A percentile compares a stretch with the other conserved stretches of the same genome.
phyloP scores from a whole-genome alignment of 495 filamentous ascomycete genomes.

The Xylaria acuta region DNA sequence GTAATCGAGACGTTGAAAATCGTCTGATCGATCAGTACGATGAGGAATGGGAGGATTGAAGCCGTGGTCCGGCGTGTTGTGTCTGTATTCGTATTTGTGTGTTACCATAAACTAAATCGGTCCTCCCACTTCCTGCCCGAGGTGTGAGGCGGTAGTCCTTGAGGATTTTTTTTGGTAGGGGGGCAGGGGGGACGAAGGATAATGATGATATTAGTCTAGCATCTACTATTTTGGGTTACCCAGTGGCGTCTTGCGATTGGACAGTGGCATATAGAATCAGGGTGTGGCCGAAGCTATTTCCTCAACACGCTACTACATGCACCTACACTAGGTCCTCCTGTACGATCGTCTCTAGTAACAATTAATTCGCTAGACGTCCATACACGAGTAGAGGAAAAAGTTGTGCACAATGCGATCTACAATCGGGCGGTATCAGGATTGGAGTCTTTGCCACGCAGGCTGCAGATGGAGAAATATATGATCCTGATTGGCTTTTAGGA shows the following conservation, averaged over 20 bases:
- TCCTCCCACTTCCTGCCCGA: not conserved
- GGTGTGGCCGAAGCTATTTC: not conserved
- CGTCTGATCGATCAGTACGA: slow-evolving; percentile 94
- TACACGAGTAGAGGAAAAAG: not conserved
- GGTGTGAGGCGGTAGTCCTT: slow-evolving; percentile 12
- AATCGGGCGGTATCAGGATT: not conserved
- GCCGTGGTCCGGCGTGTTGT: not conserved
- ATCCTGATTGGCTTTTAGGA: not conserved
- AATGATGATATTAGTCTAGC: slow-evolving; percentile 2
- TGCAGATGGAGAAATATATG: not conserved
- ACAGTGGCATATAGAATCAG: slow-evolving; percentile 11
- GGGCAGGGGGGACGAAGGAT: not conserved
- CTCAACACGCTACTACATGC: slow-evolving; percentile 9
- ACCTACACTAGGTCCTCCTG: slow-evolving; percentile 14
- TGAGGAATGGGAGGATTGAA: slow-evolving; percentile 79
- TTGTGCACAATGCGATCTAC: not conserved
- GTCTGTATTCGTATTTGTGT: slow-evolving; percentile 12
- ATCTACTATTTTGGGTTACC: slow-evolving; percentile 25
- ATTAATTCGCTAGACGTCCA: slow-evolving; percentile 1
- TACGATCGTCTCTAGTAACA: slow-evolving; percentile 7
- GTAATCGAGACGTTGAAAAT: slow-evolving; percentile 81
- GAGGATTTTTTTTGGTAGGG: slow-evolving; percentile 17
- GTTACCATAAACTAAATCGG: not conserved
- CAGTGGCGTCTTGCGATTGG: slow-evolving; percentile 7
- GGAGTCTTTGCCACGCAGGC: not conserved